Conservation (phyloP, 805 yeast species). For the Zygosaccharomyces bisporus region DNA sequence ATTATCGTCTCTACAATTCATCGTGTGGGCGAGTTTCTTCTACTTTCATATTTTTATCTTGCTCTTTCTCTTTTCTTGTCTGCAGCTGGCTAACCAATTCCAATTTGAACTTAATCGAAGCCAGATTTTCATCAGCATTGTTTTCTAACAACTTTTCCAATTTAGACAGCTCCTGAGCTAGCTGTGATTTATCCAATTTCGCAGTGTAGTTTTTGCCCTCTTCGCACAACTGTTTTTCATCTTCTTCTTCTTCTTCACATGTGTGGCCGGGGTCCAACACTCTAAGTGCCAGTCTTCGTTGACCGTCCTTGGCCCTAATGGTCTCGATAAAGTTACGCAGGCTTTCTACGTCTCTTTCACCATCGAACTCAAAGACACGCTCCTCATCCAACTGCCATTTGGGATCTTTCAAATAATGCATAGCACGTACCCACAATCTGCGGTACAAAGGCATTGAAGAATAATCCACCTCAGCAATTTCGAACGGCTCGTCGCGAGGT, state of each 20-base stretch:
- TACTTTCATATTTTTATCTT: not conserved
- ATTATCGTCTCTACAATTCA: conserved; percentile 9
- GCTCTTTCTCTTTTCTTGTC: not conserved
- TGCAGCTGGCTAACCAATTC: conserved; percentile 16
- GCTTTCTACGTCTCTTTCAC: conserved; percentile 46
- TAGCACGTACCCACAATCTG: conserved; percentile 10
- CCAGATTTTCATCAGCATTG: conserved; percentile 30
- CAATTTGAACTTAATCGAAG: conserved; percentile 31
- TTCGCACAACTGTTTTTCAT: conserved; percentile 12
- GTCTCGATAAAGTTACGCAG: conserved; percentile 50
- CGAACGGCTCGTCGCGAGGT: conserved; percentile 39
- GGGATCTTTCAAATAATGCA: conserved; percentile 14
- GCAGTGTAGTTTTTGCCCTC: conserved; percentile 17
- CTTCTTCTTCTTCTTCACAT: conserved; percentile 10
- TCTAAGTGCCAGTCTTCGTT: conserved; percentile 9
- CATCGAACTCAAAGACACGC: conserved; percentile 53
- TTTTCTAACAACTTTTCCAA: conserved; percentile 26
- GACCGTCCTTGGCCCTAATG: conserved; percentile 17
- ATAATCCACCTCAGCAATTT: conserved; percentile 3
- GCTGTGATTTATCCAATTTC: conserved; percentile 38
- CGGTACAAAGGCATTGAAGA: conserved; percentile 11
- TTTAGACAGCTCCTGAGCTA: conserved; percentile 32
- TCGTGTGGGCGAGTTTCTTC: conserved; percentile 6
- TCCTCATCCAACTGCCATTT: conserved; percentile 27
- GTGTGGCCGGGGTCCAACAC: conserved; percentile 37